A percentile compares a stretch with the other conserved stretches of the same genome.
These are phyloP conservation scores for Pestalotiopsis fici DNA, from an alignment of 2,329 filamentous ascomycete species.

Conservation along the genomic window DNA sequence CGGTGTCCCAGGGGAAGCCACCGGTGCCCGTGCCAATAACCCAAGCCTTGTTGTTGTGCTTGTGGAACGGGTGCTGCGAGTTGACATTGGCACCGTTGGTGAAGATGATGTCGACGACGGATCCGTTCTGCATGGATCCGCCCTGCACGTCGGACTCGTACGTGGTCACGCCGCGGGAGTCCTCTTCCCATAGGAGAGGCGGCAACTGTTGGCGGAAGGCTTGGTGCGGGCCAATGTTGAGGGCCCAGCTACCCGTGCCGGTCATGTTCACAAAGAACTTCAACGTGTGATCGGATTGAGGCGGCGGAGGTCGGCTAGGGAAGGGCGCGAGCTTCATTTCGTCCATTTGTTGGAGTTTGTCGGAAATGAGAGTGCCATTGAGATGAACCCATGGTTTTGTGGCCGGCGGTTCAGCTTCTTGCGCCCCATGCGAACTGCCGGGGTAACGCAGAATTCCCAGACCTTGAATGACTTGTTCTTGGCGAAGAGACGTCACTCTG, in stretches of 20 bases:
- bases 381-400: constrained; percentile 17
- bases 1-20: constrained; percentile 21
- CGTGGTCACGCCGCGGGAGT: constrained; percentile 15
- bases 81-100: constrained; percentile 21
- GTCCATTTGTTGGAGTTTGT: constrained; percentile 10
- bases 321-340: constrained; percentile 16
- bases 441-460: constrained; percentile 16
- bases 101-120: constrained; percentile 25
- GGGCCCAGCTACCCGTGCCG: constrained; percentile 12
- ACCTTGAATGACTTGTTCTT: constrained; percentile 17
- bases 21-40: constrained; percentile 24
- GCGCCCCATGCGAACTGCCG: background rate
- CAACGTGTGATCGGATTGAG: constrained; percentile 12
- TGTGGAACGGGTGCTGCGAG: constrained; percentile 25
- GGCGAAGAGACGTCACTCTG: constrained; percentile 15
- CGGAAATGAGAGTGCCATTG: constrained; percentile 13
- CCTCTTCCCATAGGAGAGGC: constrained; percentile 16
- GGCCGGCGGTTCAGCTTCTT: constrained; percentile 1
- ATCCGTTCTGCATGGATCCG: constrained; percentile 18
- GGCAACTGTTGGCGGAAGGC: constrained; percentile 18
- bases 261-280: constrained; percentile 19
- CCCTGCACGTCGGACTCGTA: constrained; percentile 11
- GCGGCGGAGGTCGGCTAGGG: constrained; percentile 13
- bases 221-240: constrained; percentile 18
- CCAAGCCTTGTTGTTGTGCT: constrained; percentile 27